A percentile compares a stretch with the other conserved stretches of the same genome.
Evolutionary conservation across 2,329 filamentous ascomycete genomes (phyloP).

Genomic region (Fusarium algeriense): DNA sequence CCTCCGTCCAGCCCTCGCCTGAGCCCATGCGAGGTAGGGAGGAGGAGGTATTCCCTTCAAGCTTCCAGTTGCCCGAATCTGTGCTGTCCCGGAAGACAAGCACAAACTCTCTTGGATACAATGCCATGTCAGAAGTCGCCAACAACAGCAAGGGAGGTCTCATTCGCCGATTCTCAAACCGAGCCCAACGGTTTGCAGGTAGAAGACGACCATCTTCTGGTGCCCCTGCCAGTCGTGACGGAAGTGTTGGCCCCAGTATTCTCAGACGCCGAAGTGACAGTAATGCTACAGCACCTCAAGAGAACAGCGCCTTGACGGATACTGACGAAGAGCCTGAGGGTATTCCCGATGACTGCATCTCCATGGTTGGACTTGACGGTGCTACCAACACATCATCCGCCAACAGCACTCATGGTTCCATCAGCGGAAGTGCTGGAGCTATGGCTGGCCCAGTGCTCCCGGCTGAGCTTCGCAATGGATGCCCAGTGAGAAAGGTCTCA

Average conservation of each 20-base stretch:
- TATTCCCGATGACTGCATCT: conserved; percentile 49
- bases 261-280: conserved; percentile 91
- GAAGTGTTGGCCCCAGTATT: conserved; percentile 89
- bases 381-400: conserved; percentile 61
- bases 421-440: conserved; percentile 57
- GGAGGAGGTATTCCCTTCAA: conserved; percentile 63
- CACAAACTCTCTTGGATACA: conserved; percentile 73
- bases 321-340: conserved; percentile 63
- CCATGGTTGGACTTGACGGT: conserved; percentile 58
- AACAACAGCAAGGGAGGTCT: conserved; percentile 67
- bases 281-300: conserved; percentile 75
- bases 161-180: conserved; percentile 87
- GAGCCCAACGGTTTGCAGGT: conserved; percentile 76
- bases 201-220: conserved; percentile 83
- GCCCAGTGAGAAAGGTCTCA: conserved; percentile 82
- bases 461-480: conserved; percentile 81
- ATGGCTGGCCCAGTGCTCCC: conserved; percentile 80
- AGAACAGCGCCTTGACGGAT: conserved; percentile 61
- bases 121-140: conserved; percentile 63
- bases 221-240: conserved; percentile 81
- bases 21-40: conserved; percentile 70
- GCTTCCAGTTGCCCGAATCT: conserved; percentile 80
- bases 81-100: conserved; percentile 71
- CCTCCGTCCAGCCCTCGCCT: conserved; percentile 75
- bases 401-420: conserved; percentile 61